Evolutionary conservation across 2,329 filamentous ascomycete genomes (phyloP).

Genomic region (Triangularia setosa): DNA sequence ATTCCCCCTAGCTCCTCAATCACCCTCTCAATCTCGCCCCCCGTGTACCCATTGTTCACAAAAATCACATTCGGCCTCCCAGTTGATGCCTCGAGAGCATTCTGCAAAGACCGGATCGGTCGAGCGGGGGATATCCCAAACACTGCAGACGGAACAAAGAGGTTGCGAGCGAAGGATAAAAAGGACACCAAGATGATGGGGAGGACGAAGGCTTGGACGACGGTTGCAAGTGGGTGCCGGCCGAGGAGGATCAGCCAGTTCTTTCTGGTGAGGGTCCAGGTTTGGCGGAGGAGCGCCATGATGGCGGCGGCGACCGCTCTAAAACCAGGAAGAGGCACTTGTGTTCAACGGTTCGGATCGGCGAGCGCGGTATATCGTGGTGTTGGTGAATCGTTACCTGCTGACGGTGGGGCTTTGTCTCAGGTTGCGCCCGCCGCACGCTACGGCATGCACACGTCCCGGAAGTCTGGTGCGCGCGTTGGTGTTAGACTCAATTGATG

Average conservation of each 20-base stretch:
- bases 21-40: constrained; percentile 68
- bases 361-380: background rate
- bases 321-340: background rate
- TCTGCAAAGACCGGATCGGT: constrained; percentile 59
- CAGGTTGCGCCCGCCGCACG: background rate
- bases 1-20: constrained; percentile 59
- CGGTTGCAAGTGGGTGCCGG: constrained; percentile 49
- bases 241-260: constrained; percentile 57
- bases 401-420: background rate
- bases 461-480: background rate
- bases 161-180: constrained; percentile 70
- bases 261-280: constrained; percentile 58
- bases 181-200: constrained; percentile 57
- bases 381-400: background rate
- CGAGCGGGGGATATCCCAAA: constrained; percentile 66
- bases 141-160: constrained; percentile 72
- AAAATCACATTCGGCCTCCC: constrained; percentile 67
- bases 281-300: constrained; percentile 55
- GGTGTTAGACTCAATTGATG: background rate
- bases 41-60: constrained; percentile 67
- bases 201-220: constrained; percentile 56
- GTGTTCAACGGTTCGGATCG: background rate
- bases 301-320: background rate
- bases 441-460: background rate
- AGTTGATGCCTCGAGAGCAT: constrained; percentile 57